Evolutionary conservation across 2,329 filamentous ascomycete species (phyloP), one percentile per base, ranked within the genome.

Genomic region (Massarina eburnea): DNA sequence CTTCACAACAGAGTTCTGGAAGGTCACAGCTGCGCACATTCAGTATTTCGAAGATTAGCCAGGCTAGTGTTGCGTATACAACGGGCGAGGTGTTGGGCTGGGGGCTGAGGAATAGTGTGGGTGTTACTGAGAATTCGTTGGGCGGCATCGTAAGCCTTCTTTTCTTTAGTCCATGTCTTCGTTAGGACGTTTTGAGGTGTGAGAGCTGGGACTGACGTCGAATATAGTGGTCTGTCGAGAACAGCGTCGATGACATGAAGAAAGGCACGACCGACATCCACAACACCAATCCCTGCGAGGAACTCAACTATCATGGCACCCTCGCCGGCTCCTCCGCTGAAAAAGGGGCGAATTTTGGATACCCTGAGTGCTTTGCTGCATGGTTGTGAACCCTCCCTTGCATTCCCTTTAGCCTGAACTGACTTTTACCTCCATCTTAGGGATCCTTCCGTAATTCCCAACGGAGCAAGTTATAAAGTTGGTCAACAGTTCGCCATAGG

Each of bases 81-180:
- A 81, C 73, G 33, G 73, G 74, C n/a, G 55, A 71, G 19, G 59
- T 73, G 53, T 66, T 60, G 58, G 79, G 82, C n/a, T 88, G 83
- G 83, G 85, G 85, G 8, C 71, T 89, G 43, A 76, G 84, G 39
- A 89, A 89, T 61, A 82, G 82, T 3, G 84, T 87, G 3, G 85
- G 84, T 12, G 69, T 88, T 4, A 81, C 73, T 12, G 83, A 85
- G 62, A 74, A 86, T 49, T 71, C 74, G 4, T 9, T 38, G 27
- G 75, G 75, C 30, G 72, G 72, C 44, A 73, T 78, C 24, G 56
- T 58, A 48, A 47, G 58, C 54, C 17, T 26, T 8, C 22, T 24
- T 21, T 34, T 26, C 6, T 15, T 27, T 21, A 6, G 8, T 3
- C n/a, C 22, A 18, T 17, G 19, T 8, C 15, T 27, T 19, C 7